Conservation (phyloP, 495 filamentous ascomycete species). For the Xylaria nigripes region DNA sequence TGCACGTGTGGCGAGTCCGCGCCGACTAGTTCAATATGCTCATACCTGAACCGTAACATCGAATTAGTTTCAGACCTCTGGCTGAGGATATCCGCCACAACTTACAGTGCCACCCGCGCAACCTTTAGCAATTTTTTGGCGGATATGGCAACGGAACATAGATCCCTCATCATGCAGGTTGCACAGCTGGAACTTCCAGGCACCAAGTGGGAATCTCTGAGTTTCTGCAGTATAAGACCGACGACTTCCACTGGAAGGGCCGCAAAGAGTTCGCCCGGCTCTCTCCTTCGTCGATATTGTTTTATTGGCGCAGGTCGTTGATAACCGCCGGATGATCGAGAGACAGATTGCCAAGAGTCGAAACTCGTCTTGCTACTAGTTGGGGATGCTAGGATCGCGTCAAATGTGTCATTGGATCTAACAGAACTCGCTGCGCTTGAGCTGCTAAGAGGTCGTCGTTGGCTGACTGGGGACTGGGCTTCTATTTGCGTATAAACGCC, state of each 20-base stretch:
- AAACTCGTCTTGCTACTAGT: slow-evolving; percentile 35
- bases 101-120: slow-evolving; percentile 57
- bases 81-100: slow-evolving; percentile 4
- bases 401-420: slow-evolving; percentile 23
- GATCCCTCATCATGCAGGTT: slow-evolving; percentile 71
- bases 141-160: slow-evolving; percentile 58
- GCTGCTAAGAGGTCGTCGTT: slow-evolving; percentile 18
- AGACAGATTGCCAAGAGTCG: slow-evolving; percentile 30
- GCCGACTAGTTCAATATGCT: slow-evolving; percentile 59
- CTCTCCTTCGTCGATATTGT: slow-evolving; percentile 27
- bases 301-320: slow-evolving; percentile 33
- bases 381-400: slow-evolving; percentile 23
- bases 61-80: slow-evolving; percentile 3
- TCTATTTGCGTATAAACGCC: slow-evolving; percentile 27
- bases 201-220: slow-evolving; percentile 40
- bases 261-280: slow-evolving; percentile 43
- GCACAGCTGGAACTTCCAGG: slow-evolving; percentile 47
- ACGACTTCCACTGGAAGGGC: slow-evolving; percentile 51
- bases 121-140: slow-evolving; percentile 60
- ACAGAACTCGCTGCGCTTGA: slow-evolving; percentile 22
- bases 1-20: slow-evolving; percentile 51
- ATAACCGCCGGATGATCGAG: slow-evolving; percentile 24
- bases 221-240: slow-evolving; percentile 41
- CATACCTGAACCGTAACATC: slow-evolving; percentile 46
- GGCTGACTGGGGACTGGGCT: slow-evolving; percentile 14